Conservation (phyloP, 2,329 filamentous ascomycete genomes). For the Trichoderma sp. region DNA sequence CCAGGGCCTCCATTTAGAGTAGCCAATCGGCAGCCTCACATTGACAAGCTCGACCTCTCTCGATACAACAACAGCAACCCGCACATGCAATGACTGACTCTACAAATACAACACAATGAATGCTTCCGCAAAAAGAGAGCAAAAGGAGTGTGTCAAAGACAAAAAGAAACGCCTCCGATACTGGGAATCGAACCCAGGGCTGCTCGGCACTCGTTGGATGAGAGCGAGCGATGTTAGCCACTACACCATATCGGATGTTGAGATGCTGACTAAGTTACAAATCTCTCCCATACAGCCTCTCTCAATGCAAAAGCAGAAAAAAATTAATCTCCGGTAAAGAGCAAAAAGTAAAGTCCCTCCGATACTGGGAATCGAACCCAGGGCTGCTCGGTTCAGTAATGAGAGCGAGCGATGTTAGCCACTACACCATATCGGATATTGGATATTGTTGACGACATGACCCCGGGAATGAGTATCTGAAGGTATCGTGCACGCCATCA, state of each 20-base stretch:
- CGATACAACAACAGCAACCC: background rate
- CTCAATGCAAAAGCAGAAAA: background rate
- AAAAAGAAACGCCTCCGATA: conserved; percentile 25
- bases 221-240: conserved; percentile 43
- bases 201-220: conserved; percentile 27
- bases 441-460: background rate
- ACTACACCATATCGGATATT: conserved; percentile 42
- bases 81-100: background rate
- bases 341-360: conserved; percentile 33
- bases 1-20: background rate
- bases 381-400: conserved; percentile 38
- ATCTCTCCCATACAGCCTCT: background rate
- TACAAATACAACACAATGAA: background rate
- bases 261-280: conserved; percentile 12
- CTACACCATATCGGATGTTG: conserved; percentile 41
- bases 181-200: conserved; percentile 31
- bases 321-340: too few species aligned
- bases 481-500: background rate
- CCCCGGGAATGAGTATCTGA: background rate
- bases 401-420: conserved; percentile 44
- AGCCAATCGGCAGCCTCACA: conserved; percentile 8
- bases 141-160: background rate
- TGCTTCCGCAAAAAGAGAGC: too few species aligned
- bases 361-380: conserved; percentile 43
- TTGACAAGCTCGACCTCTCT: background rate